Evolutionary conservation across 192 early-diverging fungal genomes (phyloP), one percentile per base, ranked within the genome.

Genomic region (Backusella mclennaniae): DNA sequence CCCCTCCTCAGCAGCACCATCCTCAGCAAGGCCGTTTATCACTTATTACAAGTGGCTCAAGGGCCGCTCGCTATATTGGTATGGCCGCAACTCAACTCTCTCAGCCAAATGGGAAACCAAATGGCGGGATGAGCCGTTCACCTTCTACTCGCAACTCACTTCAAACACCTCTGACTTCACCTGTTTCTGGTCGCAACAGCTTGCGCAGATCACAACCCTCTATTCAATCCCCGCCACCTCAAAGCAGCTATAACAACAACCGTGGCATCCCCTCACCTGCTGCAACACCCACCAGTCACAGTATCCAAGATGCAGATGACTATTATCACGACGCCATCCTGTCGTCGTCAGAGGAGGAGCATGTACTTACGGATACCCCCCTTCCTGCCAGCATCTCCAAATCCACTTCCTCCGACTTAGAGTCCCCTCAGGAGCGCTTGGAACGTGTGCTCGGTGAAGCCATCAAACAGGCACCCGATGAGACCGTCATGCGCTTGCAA

Each of bases 21-120:
- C 86, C 74, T 46, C 82, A 83, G 11, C 84, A 84, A 3, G 56
- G 56, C 26, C 56, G 56, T 4, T 75, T 85, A 26, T 84, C 86
- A 0, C 78, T 83, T 11, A 87, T 90, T 39, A 85, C 85, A 12
- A 82, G 79, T 33, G 89, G 89, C 44, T 90, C 88, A 29, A 78
- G 86, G n/a, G 89, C 89, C 12, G 86, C 86, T 46, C 85, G 83
- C 26, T 90, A 90, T 41, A 79, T 90, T 31, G 86, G 89, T 14
- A 83, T 90, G 81, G 87, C 85, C 0, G 87, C 89, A 19, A 83
- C 73, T 26, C 88, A 89, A 38, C 82, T 89, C 7, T 85, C 75
- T 9, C 79, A 68, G 69, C 63, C 42, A 17, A 75, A 76, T 33
- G 19, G 71, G 35, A 44, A 14, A 56, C 36, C 36, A 17, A 56